phyloP scores from a whole-genome alignment of 1,284 basidiomycete genomes.

The Trametes versicolor region DNA sequence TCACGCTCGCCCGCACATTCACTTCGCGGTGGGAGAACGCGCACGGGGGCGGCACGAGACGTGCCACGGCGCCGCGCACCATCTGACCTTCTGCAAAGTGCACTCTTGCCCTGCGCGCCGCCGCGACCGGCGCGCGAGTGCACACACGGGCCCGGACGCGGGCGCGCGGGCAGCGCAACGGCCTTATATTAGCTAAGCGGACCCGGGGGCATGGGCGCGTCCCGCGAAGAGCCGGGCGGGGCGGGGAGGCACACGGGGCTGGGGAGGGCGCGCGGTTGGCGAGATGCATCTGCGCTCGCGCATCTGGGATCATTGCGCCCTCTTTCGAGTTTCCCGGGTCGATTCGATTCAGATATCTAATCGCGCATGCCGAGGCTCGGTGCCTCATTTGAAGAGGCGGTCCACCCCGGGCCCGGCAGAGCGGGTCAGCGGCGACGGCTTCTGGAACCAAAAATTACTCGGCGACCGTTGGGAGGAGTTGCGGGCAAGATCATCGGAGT shows the following conservation, averaged over 20 bases:
- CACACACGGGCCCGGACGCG: slow-evolving; percentile 14
- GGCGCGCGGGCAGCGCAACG: slow-evolving; percentile 14
- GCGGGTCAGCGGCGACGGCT: slow-evolving; percentile 34
- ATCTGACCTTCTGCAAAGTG: slow-evolving; percentile 25
- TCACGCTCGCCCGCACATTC: slow-evolving; percentile 22
- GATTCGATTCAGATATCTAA: slow-evolving; percentile 31
- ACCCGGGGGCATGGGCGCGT: slow-evolving; percentile 28
- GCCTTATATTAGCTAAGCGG: slow-evolving; percentile 34
- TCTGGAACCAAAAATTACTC: slow-evolving; percentile 34
- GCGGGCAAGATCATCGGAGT: slow-evolving; percentile 33
- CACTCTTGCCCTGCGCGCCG: slow-evolving; percentile 8
- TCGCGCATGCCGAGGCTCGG: slow-evolving; percentile 42
- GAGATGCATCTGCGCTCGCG: slow-evolving; percentile 33
- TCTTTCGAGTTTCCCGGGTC: slow-evolving; percentile 17
- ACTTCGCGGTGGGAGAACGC: slow-evolving; percentile 24
- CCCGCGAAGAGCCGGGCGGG: slow-evolving; percentile 39
- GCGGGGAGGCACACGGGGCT: slow-evolving; percentile 23
- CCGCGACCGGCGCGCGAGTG: slow-evolving; percentile 14
- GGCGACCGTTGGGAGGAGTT: slow-evolving; percentile 36
- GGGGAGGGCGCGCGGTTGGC: slow-evolving; percentile 4
- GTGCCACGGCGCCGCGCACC: slow-evolving; percentile 13
- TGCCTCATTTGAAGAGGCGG: slow-evolving; percentile 37
- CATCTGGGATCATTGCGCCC: slow-evolving; percentile 39
- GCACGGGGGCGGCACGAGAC: slow-evolving; percentile 6
- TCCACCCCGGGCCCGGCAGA: slow-evolving; percentile 32